A percentile compares a stretch with the other conserved stretches of the same genome.
Evolutionary conservation across 2,329 filamentous ascomycete species (phyloP).

Genomic region (Trichoderma pleuroti): DNA sequence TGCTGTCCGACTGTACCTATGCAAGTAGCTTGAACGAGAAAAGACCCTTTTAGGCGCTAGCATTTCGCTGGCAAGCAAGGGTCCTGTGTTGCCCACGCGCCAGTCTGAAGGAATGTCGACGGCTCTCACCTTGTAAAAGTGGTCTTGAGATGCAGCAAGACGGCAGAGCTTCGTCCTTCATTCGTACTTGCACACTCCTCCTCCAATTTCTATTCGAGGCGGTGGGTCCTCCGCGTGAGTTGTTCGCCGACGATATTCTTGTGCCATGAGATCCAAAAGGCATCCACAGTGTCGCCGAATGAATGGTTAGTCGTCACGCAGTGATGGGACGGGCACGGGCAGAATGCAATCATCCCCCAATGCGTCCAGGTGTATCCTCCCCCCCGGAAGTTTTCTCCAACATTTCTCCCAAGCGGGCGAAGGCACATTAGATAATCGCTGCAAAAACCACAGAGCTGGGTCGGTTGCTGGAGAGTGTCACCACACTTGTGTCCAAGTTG

Average conservation of each 20-base stretch:
- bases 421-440: background rate
- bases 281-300: background rate
- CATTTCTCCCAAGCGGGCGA: background rate
- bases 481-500: constrained; percentile 1
- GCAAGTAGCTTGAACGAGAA: background rate
- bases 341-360: background rate
- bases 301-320: background rate
- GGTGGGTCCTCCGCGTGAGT: background rate
- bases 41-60: background rate
- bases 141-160: background rate
- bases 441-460: constrained; percentile 1
- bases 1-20: no score
- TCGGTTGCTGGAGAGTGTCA: background rate
- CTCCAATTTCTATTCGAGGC: background rate
- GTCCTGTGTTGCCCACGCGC: background rate
- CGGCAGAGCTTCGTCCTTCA: background rate
- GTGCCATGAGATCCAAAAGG: background rate
- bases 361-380: background rate
- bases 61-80: background rate
- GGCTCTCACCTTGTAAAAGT: background rate
- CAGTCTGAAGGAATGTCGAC: background rate
- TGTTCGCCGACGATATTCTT: background rate
- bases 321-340: background rate
- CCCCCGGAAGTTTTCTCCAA: background rate
- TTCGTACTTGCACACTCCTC: background rate